Percentiles rank a stretch among this genome's conserved stretches.
Evolutionary conservation across 192 early-diverging fungal genomes (phyloP).

Genomic region (Spinellus fusiger): DNA sequence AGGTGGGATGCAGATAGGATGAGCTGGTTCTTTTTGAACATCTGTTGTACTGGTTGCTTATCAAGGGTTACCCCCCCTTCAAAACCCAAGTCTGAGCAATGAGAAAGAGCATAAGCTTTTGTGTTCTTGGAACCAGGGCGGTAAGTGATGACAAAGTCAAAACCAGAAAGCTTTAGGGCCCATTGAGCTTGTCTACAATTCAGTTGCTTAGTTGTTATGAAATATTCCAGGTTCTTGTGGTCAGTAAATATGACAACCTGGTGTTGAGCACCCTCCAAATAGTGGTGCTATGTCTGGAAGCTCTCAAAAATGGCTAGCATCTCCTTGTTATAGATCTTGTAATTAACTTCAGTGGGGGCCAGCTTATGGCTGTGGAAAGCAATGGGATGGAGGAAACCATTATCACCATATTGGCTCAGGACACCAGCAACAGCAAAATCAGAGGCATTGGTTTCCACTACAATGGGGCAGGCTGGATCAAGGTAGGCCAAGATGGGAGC

Average conservation of each 20-base stretch:
- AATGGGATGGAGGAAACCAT: slow-evolving; percentile 29
- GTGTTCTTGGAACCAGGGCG: neutral
- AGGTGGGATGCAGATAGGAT: neutral
- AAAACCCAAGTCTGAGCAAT: neutral
- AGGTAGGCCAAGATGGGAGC: neutral
- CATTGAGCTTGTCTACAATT: slow-evolving; percentile 37
- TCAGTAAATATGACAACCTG: slow-evolving; percentile 21
- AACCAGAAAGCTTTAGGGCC: slow-evolving; percentile 3
- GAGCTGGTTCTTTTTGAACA: neutral
- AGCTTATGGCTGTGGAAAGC: slow-evolving; percentile 24
- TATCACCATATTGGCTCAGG: slow-evolving; percentile 1
- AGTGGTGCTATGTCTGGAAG: slow-evolving; percentile 30
- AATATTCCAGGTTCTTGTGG: slow-evolving; percentile 37
- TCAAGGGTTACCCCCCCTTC: neutral
- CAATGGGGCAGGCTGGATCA: neutral
- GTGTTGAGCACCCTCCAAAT: slow-evolving; percentile 15
- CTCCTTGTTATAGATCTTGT: slow-evolving; percentile 38
- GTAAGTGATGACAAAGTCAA: slow-evolving; percentile 1
- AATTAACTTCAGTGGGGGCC: slow-evolving; percentile 25
- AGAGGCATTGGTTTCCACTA: slow-evolving; percentile 13
- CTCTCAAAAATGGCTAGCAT: slow-evolving; percentile 27
- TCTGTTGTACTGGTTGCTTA: neutral
- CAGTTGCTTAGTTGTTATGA: slow-evolving; percentile 17
- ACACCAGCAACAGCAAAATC: slow-evolving; percentile 10
- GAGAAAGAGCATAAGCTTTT: neutral